Evolutionary conservation across 306 rosid genomes (phyloP).

Genomic region (Prunus kanzakura): DNA sequence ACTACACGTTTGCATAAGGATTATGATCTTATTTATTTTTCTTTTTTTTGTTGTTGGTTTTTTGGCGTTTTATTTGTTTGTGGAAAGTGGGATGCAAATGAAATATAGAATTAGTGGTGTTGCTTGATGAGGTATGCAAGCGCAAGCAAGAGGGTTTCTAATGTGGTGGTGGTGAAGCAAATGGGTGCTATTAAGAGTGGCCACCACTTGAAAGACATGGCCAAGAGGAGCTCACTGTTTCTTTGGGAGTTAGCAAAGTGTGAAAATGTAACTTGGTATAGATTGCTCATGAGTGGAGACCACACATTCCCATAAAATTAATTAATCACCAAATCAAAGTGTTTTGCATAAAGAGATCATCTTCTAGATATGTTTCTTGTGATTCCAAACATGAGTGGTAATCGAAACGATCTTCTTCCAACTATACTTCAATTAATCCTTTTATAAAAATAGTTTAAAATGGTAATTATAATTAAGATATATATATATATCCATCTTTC

Average conservation of each 20-base stretch:
- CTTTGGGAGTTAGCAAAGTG: conserved; percentile 1
- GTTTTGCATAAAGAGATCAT: neutral
- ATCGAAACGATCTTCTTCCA: neutral
- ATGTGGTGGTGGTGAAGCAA: neutral
- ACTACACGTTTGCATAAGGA: neutral
- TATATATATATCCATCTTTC: neutral
- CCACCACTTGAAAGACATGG: conserved; percentile 19
- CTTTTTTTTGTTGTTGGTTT: neutral
- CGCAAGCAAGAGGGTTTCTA: neutral
- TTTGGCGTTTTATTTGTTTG: neutral
- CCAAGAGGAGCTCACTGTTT: conserved; percentile 14
- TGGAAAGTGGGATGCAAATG: conserved; percentile 3
- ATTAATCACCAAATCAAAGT: neutral
- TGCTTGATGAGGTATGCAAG: conserved; percentile 16
- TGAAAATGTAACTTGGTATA: neutral
- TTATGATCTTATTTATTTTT: neutral
- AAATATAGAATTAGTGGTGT: conserved; percentile 5
- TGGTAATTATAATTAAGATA: no score
- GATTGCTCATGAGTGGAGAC: neutral
- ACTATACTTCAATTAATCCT: neutral
- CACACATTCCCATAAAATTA: neutral
- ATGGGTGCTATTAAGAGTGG: conserved; percentile 21
- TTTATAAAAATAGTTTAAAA: neutral
- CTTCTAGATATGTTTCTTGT: neutral
- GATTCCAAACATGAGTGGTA: neutral